phyloP scores from a whole-genome alignment of 345 rosid genomes.

The Stellera chamaejasme region DNA sequence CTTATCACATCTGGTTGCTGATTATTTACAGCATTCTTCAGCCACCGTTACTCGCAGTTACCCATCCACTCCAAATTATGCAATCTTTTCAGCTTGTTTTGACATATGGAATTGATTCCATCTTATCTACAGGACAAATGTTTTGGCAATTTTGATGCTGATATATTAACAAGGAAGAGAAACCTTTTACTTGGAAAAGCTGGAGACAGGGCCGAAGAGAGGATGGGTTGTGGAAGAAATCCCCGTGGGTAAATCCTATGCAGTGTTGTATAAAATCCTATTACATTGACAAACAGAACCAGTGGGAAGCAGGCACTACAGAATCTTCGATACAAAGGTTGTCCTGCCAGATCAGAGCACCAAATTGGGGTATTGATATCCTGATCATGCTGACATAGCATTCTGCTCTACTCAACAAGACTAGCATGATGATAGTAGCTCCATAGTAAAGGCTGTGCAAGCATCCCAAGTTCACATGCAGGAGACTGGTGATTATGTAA shows the following conservation, averaged over 20 bases:
- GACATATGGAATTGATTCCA: constrained; percentile 3
- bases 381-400: too few relatives aligned
- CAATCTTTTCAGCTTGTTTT: neutral
- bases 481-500: too few relatives aligned
- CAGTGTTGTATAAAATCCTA: constrained; percentile 56
- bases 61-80: neutral
- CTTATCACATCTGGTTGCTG: constrained; percentile 1
- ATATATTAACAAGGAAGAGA: constrained; percentile 35
- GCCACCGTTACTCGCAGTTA: neutral
- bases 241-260: constrained; percentile 98
- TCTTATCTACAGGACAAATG: constrained; percentile 39
- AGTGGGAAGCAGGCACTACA: constrained; percentile 49
- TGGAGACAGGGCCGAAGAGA: constrained; percentile 18
- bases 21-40: neutral
- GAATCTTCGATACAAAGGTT: constrained; percentile 51
- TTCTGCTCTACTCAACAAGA: too few relatives aligned
- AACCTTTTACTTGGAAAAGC: constrained; percentile 51
- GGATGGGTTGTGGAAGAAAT: constrained; percentile 33
- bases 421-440: too few relatives aligned
- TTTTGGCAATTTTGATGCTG: constrained; percentile 26
- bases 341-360: neutral
- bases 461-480: too few relatives aligned
- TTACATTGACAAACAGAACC: constrained; percentile 31
- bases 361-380: too few relatives aligned
- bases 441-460: too few relatives aligned